Evolutionary conservation across 1,139 yeast species (phyloP).

Genomic region (Ogataea hybrid): DNA sequence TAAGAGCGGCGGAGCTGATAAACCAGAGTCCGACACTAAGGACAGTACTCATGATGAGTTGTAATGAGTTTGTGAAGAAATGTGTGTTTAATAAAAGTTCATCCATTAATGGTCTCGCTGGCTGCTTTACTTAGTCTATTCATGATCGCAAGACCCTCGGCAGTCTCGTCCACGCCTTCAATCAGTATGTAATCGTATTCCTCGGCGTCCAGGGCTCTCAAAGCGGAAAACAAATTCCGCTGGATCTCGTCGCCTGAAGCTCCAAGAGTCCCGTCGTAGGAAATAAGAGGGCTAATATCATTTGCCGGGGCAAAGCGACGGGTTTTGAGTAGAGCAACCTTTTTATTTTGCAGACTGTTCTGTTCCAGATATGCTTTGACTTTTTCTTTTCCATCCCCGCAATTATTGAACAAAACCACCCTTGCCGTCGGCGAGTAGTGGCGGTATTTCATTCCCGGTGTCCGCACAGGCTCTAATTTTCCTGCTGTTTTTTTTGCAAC

Average conservation of each 20-base stretch:
- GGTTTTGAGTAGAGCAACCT: constrained; percentile 50
- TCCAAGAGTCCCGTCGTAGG: constrained; percentile 26
- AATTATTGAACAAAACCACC: constrained; percentile 64
- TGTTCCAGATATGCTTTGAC: constrained; percentile 10
- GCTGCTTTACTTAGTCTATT: constrained; percentile 90
- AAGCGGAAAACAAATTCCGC: constrained; percentile 63
- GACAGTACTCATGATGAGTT: constrained; percentile 29
- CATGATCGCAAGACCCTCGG: constrained; percentile 92
- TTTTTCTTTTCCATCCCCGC: constrained; percentile 43
- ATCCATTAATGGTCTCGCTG: constrained; percentile 35
- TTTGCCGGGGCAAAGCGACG: constrained; percentile 34
- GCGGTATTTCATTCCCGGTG: constrained; percentile 97
- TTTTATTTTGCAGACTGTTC: constrained; percentile 18
- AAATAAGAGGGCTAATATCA: constrained; percentile 32
- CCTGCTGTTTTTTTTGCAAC: constrained; percentile 68
- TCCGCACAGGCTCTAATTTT: constrained; percentile 68
- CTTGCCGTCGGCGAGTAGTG: constrained; percentile 92
- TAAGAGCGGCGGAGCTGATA: constrained; percentile 14
- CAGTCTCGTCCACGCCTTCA: constrained; percentile 29
- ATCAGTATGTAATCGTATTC: constrained; percentile 29
- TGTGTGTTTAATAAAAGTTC: background rate
- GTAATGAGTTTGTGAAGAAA: constrained; percentile 12
- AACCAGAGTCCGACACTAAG: constrained; percentile 8
- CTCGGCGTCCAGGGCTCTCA: constrained; percentile 43
- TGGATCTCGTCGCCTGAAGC: constrained; percentile 46